phyloP scores from a whole-genome alignment of 257 asterid species.

The Henckelia pumila region DNA sequence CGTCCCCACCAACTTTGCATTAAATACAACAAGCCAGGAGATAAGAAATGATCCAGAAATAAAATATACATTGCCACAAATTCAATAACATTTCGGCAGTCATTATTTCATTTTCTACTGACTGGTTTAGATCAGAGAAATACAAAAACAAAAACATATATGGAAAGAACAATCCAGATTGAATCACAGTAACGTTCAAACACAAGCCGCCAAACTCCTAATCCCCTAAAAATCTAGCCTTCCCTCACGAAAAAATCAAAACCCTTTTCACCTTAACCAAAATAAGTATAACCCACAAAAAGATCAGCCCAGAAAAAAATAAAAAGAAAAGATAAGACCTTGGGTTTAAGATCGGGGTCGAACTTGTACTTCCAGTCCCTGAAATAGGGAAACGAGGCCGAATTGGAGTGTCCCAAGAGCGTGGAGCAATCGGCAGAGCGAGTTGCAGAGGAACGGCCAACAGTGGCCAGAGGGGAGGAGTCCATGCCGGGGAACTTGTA shows the following conservation, averaged over 20 bases:
- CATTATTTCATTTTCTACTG: neutral
- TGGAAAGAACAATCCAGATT: conserved; percentile 9
- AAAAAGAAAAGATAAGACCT: conserved; percentile 1
- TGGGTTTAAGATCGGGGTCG: conserved; percentile 20
- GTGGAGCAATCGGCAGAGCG: conserved; percentile 52
- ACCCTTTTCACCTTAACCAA: conserved; percentile 17
- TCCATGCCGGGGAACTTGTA: conserved; percentile 58
- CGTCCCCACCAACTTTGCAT: conserved; percentile 12
- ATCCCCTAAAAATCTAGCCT: conserved; percentile 21
- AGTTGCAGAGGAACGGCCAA: conserved; percentile 22
- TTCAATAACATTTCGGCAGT: neutral
- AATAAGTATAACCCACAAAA: conserved; percentile 10
- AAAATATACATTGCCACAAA: neutral
- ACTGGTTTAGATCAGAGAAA: neutral
- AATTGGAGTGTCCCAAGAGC: conserved; percentile 41
- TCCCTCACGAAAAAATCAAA: conserved; percentile 13
- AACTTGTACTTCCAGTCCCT: conserved; percentile 33
- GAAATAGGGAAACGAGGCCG: conserved; percentile 47
- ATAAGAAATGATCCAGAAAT: conserved; percentile 17
- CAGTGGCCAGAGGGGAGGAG: conserved; percentile 44
- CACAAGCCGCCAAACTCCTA: conserved; percentile 17
- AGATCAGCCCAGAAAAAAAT: neutral
- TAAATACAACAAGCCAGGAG: conserved; percentile 15
- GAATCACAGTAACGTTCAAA: conserved; percentile 7
- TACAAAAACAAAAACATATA: neutral